Percentiles rank a stretch among this genome's conserved stretches.
Conservation (phyloP, 768 basidiomycete genomes). For the Obba rivulosa region DNA sequence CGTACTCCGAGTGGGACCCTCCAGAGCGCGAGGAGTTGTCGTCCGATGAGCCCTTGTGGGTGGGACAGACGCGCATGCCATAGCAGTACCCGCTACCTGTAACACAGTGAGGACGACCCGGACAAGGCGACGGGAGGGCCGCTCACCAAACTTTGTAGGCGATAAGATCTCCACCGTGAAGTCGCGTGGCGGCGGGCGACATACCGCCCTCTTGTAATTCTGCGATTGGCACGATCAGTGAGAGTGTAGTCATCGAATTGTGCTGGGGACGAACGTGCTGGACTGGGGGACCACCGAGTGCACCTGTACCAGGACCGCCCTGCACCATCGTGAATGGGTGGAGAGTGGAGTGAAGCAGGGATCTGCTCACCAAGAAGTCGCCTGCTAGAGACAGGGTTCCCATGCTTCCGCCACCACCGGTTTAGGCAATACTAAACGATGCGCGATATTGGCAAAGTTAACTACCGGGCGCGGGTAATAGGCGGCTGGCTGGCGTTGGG, state of each 20-base stretch:
- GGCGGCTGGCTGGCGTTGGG: no score
- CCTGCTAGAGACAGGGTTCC: background rate
- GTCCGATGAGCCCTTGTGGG: slow-evolving; percentile 20
- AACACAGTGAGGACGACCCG: slow-evolving; percentile 1
- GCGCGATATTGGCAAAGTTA: no score
- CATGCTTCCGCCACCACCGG: background rate
- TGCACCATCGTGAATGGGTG: slow-evolving; percentile 10
- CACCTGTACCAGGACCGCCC: slow-evolving; percentile 16
- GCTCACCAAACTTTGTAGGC: slow-evolving; percentile 46
- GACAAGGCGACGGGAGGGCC: background rate
- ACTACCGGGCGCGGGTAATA: no score
- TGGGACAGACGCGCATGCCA: slow-evolving; percentile 55
- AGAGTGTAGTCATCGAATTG: background rate
- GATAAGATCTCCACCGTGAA: slow-evolving; percentile 57
- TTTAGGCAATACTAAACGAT: no score
- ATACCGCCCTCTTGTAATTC: slow-evolving; percentile 59
- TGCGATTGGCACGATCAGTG: slow-evolving; percentile 19
- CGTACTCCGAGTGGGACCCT: slow-evolving; percentile 45
- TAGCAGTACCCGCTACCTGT: slow-evolving; percentile 53
- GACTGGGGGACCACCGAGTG: slow-evolving; percentile 17
- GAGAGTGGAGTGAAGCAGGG: slow-evolving; percentile 1
- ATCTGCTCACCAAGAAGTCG: slow-evolving; percentile 8
- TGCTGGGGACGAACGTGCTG: slow-evolving; percentile 10
- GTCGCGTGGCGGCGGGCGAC: slow-evolving; percentile 49
- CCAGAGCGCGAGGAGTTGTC: slow-evolving; percentile 16